A percentile compares a stretch with the other conserved stretches of the same genome.
phyloP scores from a whole-genome alignment of 2,329 filamentous ascomycete genomes.

The Grosmannia clavigera region DNA sequence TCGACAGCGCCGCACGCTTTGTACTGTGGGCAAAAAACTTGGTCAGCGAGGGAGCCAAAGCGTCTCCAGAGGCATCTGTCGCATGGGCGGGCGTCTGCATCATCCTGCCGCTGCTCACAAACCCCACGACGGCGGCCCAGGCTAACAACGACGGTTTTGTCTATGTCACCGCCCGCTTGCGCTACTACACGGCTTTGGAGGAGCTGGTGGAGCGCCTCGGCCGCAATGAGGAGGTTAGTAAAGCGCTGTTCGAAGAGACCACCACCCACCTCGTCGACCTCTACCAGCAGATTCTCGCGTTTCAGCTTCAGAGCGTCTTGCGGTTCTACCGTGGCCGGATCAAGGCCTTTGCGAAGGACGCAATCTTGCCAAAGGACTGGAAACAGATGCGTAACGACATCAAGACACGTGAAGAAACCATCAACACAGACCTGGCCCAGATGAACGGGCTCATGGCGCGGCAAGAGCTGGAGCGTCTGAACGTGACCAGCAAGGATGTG shows the following conservation, averaged over 20 bases:
- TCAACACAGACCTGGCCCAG: conserved; percentile 1
- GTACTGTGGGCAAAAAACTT: conserved; percentile 14
- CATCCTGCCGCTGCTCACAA: conserved; percentile 23
- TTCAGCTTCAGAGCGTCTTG: conserved; percentile 22
- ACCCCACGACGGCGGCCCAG: conserved; percentile 16
- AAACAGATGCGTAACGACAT: conserved; percentile 8
- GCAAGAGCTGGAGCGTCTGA: conserved; percentile 3
- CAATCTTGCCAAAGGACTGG: conserved; percentile 13
- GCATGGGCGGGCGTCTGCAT: conserved; percentile 24
- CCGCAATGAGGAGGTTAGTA: not conserved
- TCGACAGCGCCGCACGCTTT: conserved; percentile 13
- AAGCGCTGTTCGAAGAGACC: conserved; percentile 9
- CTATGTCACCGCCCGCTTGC: conserved; percentile 21
- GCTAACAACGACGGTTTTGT: conserved; percentile 21
- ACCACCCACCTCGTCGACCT: conserved; percentile 14
- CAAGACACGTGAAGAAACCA: not conserved
- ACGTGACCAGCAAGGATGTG: not conserved
- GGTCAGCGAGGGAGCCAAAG: conserved; percentile 18
- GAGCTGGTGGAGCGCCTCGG: conserved; percentile 10
- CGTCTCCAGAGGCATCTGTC: conserved; percentile 19
- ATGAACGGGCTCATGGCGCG: conserved; percentile 3
- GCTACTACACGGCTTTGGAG: conserved; percentile 21
- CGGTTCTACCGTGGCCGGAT: conserved; percentile 17
- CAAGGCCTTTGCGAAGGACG: conserved; percentile 8
- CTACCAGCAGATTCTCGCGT: conserved; percentile 22